phyloP scores from a whole-genome alignment of 768 basidiomycete species.

The Saitozyma sp. region DNA sequence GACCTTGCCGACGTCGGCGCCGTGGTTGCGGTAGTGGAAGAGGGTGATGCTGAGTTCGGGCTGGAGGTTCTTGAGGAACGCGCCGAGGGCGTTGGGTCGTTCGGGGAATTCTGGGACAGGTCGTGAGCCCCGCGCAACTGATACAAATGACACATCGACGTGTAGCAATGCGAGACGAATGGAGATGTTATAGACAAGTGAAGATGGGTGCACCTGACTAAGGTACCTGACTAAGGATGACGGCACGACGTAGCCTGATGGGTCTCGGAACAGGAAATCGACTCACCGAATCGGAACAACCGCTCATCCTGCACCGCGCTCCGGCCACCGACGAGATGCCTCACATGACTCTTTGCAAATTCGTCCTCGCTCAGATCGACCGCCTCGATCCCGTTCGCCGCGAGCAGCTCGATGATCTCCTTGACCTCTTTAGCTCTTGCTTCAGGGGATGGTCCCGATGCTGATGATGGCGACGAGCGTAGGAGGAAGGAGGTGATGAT shows the following conservation, averaged over 20 bases:
- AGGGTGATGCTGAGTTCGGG: conserved; percentile 90
- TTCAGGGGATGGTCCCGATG: conserved; percentile 55
- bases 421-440: conserved; percentile 51
- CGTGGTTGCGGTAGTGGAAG: conserved; percentile 98
- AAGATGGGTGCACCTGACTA: too few species aligned
- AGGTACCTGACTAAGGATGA: too few species aligned
- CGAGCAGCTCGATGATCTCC: conserved; percentile 65
- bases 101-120: conserved; percentile 84
- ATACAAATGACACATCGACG: neutral
- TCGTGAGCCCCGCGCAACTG: neutral
- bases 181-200: too few species aligned
- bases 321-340: conserved; percentile 92
- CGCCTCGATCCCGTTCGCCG: conserved; percentile 71
- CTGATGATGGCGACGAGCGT: conserved; percentile 57
- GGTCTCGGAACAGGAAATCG: neutral
- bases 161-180: too few species aligned
- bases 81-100: conserved; percentile 82
- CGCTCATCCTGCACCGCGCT: conserved; percentile 77
- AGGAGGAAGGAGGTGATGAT: conserved; percentile 86
- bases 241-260: too few species aligned
- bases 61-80: conserved; percentile 80
- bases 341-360: conserved; percentile 87
- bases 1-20: conserved; percentile 93
- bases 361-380: conserved; percentile 92
- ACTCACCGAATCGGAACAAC: conserved; percentile 86